A percentile compares a stretch with the other conserved stretches of the same genome.
These are phyloP conservation scores for Xylariaceae sp. DNA, from an alignment of 2,329 filamentous ascomycete species.

Conservation along the genomic window DNA sequence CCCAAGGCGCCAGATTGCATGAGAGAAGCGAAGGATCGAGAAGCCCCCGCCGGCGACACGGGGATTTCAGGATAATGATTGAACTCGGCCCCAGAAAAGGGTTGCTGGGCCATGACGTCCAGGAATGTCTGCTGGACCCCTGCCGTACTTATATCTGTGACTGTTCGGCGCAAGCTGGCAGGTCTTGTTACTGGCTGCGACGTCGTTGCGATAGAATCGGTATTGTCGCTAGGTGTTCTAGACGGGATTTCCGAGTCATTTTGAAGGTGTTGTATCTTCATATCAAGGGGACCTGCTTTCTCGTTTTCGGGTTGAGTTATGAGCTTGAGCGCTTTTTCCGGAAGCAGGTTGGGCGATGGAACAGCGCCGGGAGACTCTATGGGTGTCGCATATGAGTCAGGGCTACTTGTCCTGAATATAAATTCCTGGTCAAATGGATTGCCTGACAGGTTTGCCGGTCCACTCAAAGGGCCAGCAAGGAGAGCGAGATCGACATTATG, in stretches of 20 bases:
- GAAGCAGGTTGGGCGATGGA: slow-evolving; percentile 19
- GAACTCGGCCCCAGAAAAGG: slow-evolving; percentile 59
- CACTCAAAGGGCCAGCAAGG: slow-evolving; percentile 65
- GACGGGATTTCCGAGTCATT: slow-evolving; percentile 48
- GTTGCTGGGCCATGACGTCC: slow-evolving; percentile 79
- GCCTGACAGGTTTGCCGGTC: slow-evolving; percentile 67
- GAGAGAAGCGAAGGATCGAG: slow-evolving; percentile 39
- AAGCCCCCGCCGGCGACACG: slow-evolving; percentile 43
- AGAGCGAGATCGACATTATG: slow-evolving; percentile 44
- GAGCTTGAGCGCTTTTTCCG: slow-evolving; percentile 5
- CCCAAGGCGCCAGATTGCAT: slow-evolving; percentile 47
- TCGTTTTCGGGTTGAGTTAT: slow-evolving; percentile 4
- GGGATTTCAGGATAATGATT: slow-evolving; percentile 34
- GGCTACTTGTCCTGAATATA: slow-evolving; percentile 49
- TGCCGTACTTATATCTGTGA: slow-evolving; percentile 74
- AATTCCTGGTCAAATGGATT: slow-evolving; percentile 88
- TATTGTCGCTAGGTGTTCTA: slow-evolving; percentile 54
- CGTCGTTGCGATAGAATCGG: slow-evolving; percentile 47
- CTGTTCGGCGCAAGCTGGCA: slow-evolving; percentile 74
- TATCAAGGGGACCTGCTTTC: slow-evolving; percentile 16
- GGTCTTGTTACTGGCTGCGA: slow-evolving; percentile 57
- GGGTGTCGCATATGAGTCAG: slow-evolving; percentile 42
- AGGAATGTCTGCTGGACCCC: slow-evolving; percentile 77
- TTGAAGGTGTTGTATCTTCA: slow-evolving; percentile 22
- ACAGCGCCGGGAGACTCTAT: slow-evolving; percentile 34